A percentile compares a stretch with the other conserved stretches of the same genome.
Conservation (phyloP, 805 yeast species). For the Vanderwaltozyma polyspora region DNA sequence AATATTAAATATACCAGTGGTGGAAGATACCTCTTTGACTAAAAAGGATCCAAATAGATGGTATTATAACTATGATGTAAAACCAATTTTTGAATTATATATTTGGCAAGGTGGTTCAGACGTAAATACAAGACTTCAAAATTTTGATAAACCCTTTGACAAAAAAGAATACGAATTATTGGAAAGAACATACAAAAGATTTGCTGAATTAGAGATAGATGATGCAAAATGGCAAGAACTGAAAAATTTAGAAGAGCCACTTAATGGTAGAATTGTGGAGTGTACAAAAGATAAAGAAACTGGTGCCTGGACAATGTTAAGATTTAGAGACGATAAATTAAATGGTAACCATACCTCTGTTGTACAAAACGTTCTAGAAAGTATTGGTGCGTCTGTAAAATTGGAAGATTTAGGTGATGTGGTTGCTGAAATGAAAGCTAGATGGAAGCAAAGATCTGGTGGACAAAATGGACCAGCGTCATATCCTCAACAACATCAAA, state of each 20-base stretch:
- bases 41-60: slow-evolving; percentile 58
- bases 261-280: slow-evolving; percentile 83
- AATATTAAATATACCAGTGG: slow-evolving; percentile 31
- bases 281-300: slow-evolving; percentile 52
- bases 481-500: too few relatives aligned
- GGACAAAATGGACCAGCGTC: slow-evolving; percentile 4
- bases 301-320: slow-evolving; percentile 69
- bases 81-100: slow-evolving; percentile 55
- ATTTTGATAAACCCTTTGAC: slow-evolving; percentile 24
- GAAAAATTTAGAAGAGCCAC: slow-evolving; percentile 62
- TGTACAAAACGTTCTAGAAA: slow-evolving; percentile 69
- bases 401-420: slow-evolving; percentile 60
- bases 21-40: slow-evolving; percentile 23
- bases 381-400: slow-evolving; percentile 78
- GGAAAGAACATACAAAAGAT: slow-evolving; percentile 47
- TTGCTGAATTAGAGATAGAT: slow-evolving; percentile 48
- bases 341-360: slow-evolving; percentile 78
- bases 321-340: slow-evolving; percentile 88
- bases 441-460: slow-evolving; percentile 50
- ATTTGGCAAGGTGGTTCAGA: slow-evolving; percentile 66
- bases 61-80: slow-evolving; percentile 70
- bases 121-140: slow-evolving; percentile 19
- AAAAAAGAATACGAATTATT: slow-evolving; percentile 23
- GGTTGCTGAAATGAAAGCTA: slow-evolving; percentile 42
- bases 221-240: slow-evolving; percentile 75